Base-by-base conservation (phyloP, 192 early-diverging fungal genomes). In the Coemansia sp. region DNA sequence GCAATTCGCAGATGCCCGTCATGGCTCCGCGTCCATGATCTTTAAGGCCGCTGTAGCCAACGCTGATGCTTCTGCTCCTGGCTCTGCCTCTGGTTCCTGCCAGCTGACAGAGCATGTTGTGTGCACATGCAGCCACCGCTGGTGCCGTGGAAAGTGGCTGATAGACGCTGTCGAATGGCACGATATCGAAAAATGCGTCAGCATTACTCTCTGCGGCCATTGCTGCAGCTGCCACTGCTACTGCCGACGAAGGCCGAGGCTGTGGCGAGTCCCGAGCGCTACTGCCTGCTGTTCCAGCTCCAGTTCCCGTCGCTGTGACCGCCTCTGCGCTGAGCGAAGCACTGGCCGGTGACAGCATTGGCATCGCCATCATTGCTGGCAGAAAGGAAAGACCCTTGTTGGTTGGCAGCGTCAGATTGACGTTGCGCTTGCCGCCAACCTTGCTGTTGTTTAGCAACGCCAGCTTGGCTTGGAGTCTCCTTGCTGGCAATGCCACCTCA, bases 101-200 rank as follows among this genome's bases (percentile, higher is more conserved):
- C 63, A 81, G 43, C 4, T 74, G 79, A 45, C 79, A 72, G 32
- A 81, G 74, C 79, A 81, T 81, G 42, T 60, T 74, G 45, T 72
- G 79, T 14, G 79, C 77, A 19, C 63, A 66, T 17, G 46, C 48
- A 17, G 72, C 65, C 11, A 55, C 69, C n/a, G 39, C 53, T 14
- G 69, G 75, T 12, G 78, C 63, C 4, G 56, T 67, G 19, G 48
- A 58, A 22, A 57, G 19, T 16, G 62, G 65, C 7, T 57, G 63
- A 19, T 42, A 55, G 54, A 38, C 48, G 12, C 41, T 45, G 41
- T 67, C 71, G 22, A 68, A 64, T 19, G 65, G 25, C 16, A 43
- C 65, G 10, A 51, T 46, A 16, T 67, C 65, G 58, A 59, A 67
- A 37, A 67, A 67, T 57, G 57, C 57, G n/a, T 41, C 57, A 41